phyloP scores from a whole-genome alignment of 805 yeast genomes.

The Suhomyces prunicola region DNA sequence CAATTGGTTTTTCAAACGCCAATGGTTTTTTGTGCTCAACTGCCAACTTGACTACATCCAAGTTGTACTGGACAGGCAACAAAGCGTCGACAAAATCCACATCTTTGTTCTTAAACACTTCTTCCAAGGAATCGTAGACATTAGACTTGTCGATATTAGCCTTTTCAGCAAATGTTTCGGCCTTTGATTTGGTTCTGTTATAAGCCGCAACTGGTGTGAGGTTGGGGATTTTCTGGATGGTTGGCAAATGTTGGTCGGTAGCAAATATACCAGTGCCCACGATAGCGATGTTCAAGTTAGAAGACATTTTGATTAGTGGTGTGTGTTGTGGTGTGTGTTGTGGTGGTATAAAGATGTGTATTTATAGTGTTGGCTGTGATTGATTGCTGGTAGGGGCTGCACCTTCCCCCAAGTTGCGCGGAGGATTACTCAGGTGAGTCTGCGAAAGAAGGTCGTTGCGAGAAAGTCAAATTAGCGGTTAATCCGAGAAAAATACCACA shows the following conservation, averaged over 20 bases:
- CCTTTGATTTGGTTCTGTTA: conserved; percentile 83
- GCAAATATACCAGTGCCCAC: conserved; percentile 91
- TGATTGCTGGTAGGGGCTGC: neutral
- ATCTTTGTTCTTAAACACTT: conserved; percentile 59
- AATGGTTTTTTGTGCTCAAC: conserved; percentile 74
- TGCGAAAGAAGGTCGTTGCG: neutral
- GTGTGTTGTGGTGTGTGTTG: no score
- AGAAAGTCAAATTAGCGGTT: neutral
- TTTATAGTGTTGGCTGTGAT: neutral
- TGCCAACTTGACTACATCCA: conserved; percentile 65
- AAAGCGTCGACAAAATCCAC: conserved; percentile 81
- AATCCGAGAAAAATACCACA: no score
- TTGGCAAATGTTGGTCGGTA: conserved; percentile 76
- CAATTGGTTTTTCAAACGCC: conserved; percentile 86
- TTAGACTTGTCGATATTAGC: conserved; percentile 51
- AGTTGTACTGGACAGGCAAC: conserved; percentile 83
- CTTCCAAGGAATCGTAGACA: conserved; percentile 61
- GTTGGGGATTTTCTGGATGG: conserved; percentile 48
- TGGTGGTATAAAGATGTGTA: neutral
- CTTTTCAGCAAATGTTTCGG: conserved; percentile 67
- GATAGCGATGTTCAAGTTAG: conserved; percentile 53
- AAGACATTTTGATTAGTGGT: conserved; percentile 2
- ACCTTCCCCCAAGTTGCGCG: neutral
- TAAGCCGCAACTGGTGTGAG: conserved; percentile 66
- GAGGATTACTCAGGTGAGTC: neutral